These are phyloP conservation scores for Cladosporium sp. DNA, from an alignment of 2,329 filamentous ascomycete genomes.

Conservation along the genomic window DNA sequence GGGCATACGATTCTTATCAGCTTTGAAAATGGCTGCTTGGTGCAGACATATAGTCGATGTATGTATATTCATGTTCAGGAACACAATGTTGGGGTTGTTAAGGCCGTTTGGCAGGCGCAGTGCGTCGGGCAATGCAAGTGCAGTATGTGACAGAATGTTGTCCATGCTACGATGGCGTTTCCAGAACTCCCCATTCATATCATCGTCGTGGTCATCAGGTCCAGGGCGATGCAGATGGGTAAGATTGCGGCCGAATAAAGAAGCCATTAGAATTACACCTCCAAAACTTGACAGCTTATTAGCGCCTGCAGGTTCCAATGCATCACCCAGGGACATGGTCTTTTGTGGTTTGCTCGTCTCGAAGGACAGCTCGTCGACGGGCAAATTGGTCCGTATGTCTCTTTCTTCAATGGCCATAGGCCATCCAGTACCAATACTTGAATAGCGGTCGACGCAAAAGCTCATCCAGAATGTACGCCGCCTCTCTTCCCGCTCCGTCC, in stretches of 20 bases:
- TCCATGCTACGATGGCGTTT: slow-evolving; percentile 86
- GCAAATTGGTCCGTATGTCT: slow-evolving; percentile 83
- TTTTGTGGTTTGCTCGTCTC: slow-evolving; percentile 71
- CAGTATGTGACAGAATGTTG: slow-evolving; percentile 82
- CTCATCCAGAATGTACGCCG: slow-evolving; percentile 93
- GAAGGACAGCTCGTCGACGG: slow-evolving; percentile 79
- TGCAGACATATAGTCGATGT: slow-evolving; percentile 97
- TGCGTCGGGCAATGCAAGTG: slow-evolving; percentile 73
- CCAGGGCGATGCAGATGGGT: slow-evolving; percentile 86
- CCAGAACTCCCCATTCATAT: slow-evolving; percentile 94
- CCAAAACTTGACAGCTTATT: slow-evolving; percentile 72
- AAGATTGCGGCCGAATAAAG: slow-evolving; percentile 84
- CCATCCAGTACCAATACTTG: slow-evolving; percentile 95
- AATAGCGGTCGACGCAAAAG: slow-evolving; percentile 86
- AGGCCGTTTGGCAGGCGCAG: slow-evolving; percentile 76
- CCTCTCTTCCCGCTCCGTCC: slow-evolving; percentile 89
- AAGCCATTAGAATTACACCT: slow-evolving; percentile 78
- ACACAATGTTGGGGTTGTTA: slow-evolving; percentile 77
- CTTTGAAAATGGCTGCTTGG: slow-evolving; percentile 96
- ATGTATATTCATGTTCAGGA: slow-evolving; percentile 95
- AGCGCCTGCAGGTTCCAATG: slow-evolving; percentile 67
- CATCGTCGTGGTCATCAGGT: slow-evolving; percentile 73
- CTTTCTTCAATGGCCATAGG: slow-evolving; percentile 89
- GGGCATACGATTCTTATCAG: slow-evolving; percentile 79
- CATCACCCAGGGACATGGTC: slow-evolving; percentile 65